Conservation (phyloP, 2,329 filamentous ascomycete species). For the Colletotrichum sidae region DNA sequence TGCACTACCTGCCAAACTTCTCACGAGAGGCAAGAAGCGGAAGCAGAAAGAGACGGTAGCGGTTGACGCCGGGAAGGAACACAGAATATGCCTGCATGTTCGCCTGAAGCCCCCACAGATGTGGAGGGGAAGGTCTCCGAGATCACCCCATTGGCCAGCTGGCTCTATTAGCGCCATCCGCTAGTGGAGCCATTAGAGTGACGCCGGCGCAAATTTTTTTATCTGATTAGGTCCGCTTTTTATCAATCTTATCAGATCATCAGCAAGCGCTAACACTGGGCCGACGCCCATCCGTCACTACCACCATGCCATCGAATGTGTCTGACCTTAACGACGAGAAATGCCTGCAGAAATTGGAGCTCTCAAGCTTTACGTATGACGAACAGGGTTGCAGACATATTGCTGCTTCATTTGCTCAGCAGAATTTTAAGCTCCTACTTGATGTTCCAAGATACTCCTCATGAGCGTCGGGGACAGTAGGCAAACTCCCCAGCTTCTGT, state of each 20-base stretch:
- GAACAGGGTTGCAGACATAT: too few relatives aligned
- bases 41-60: too few relatives aligned
- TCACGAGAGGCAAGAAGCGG: too few relatives aligned
- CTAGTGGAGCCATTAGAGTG: constrained; percentile 13
- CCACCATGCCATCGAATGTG: background rate
- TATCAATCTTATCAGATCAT: constrained; percentile 38
- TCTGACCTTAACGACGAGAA: background rate
- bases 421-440: too few relatives aligned
- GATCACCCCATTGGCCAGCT: constrained; percentile 3
- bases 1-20: too few relatives aligned
- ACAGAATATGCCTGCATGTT: too few relatives aligned
- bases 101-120: constrained; percentile 1
- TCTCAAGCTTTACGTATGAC: background rate
- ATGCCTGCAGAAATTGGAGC: background rate
- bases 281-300: constrained; percentile 6
- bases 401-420: too few relatives aligned
- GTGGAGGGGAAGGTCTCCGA: background rate
- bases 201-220: constrained; percentile 26
- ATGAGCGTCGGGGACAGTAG: too few relatives aligned
- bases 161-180: too few relatives aligned
- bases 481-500: too few relatives aligned
- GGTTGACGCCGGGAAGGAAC: too few relatives aligned
- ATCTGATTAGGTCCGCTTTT: constrained; percentile 31
- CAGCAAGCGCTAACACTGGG: constrained; percentile 7
- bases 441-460: too few relatives aligned